Base-by-base conservation (phyloP, 805 yeast genomes). In the Yamadazyma tumulicola region DNA sequence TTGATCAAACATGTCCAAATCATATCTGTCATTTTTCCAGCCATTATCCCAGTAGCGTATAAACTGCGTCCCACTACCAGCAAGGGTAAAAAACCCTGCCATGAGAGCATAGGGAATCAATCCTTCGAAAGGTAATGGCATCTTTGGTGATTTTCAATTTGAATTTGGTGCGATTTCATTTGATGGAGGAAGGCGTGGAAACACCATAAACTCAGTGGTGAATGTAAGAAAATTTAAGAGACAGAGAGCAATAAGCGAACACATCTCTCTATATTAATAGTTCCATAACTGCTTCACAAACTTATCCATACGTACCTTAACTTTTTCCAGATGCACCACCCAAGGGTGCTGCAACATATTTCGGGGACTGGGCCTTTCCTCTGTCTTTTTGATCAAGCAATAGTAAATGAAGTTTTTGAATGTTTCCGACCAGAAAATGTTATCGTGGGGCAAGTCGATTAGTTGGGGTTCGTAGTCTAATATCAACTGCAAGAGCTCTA, bases 331-430 rank as follows among this genome's bases (percentile, higher is more conserved):
- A 2, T 88, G 86, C 12, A 75, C 61, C 36, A 87, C 69, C 98
- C 98, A 93, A 2, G 97, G 97, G 64, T 93, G 98, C 34, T 68
- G 72, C 30, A 93, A 69, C 91, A 93, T 85, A 55, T 93, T 96
- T 48, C 93, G 71, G 6, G 98, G 98, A 32, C 89, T 78, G 8
- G 97, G 96, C 37, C 98, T 67, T 43, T 81, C 81, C 19, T 67
- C 72, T 26, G 86, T 78, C 42, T 86, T 85, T 49, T 88, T 91
- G 43, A 76, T 85, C 39, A 93, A 64, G 51, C 96, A 86, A 48
- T 81, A 83, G 32, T 75, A 75, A 26, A 93, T 69, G 47, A 93
- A 93, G 39, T 81, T 85, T 52, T 86, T 80, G 59, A 93, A 88
- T 10, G 91, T 73, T 12, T 74, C 75, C 5, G 87, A 70, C 98